Percentiles rank a stretch among this genome's conserved stretches.
These are phyloP conservation scores for Candida tibetensis DNA, from an alignment of 805 yeast genomes.

Conservation along the genomic window DNA sequence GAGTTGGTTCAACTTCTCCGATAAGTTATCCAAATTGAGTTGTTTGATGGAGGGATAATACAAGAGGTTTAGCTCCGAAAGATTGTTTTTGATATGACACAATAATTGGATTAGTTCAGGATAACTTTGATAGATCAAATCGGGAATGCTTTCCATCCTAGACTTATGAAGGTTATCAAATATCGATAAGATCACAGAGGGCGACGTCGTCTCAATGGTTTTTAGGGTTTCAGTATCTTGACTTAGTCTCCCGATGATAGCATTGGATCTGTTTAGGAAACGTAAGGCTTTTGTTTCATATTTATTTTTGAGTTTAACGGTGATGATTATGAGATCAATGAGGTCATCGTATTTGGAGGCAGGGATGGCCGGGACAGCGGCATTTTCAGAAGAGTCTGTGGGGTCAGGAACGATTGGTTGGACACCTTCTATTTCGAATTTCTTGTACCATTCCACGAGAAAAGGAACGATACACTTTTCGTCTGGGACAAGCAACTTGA, in stretches of 20 bases:
- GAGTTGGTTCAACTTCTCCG: constrained; percentile 8
- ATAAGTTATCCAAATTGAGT: constrained; percentile 9
- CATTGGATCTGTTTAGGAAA: constrained; percentile 24
- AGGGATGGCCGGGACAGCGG: background rate
- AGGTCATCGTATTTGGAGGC: constrained; percentile 7
- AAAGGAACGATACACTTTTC: constrained; percentile 60
- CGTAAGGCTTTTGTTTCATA: constrained; percentile 32
- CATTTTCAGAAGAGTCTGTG: background rate
- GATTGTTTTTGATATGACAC: constrained; percentile 11
- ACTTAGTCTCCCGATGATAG: constrained; percentile 1
- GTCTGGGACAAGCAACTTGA: constrained; percentile 49
- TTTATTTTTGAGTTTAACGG: constrained; percentile 22
- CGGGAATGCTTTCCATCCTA: constrained; percentile 7
- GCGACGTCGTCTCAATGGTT: background rate
- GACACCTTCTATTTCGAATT: constrained; percentile 21
- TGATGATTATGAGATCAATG: constrained; percentile 7
- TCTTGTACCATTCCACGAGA: constrained; percentile 56
- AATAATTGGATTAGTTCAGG: constrained; percentile 13
- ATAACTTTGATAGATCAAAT: constrained; percentile 11
- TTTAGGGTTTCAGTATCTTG: constrained; percentile 1
- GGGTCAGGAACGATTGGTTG: background rate
- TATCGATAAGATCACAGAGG: background rate
- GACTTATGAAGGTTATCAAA: background rate
- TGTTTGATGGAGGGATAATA: constrained; percentile 14
- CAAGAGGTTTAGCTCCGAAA: constrained; percentile 12